Base-by-base conservation (phyloP, 176 grass and related monocot species). In the Dendrocalamus sinicus region DNA sequence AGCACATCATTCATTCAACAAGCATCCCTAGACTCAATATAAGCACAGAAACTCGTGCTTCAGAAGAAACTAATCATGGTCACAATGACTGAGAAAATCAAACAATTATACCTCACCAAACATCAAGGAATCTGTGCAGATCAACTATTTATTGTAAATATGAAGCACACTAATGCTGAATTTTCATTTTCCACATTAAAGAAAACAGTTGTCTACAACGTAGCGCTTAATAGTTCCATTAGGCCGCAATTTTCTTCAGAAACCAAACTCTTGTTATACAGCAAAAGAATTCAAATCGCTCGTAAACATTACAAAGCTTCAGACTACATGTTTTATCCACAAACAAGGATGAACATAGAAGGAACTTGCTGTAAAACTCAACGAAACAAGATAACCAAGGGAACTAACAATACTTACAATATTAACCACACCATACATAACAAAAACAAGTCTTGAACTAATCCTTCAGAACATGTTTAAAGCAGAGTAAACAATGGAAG, bases 401-500 rank as follows among this genome's bases (percentile, higher is more conserved):
- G 37, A 54, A 43, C 28, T 53, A 24, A 72, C 1, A 54, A 19
- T 13, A n/a, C 22, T 50, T 12, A 75, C 30, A 23, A 67, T 43
- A 75, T 23, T 70, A n/a, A 67, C 48, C 10, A 69, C 22, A 17
- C 10, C 70, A 62, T 67, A 46, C 23, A 73, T 0, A 61, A 26
- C 14, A 71, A 24, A 37, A 75, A 14, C 2, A 70, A 40, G 45
- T 24, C 20, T 9, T 35, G 44, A 63, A 45, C 19, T 9, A 65
- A 73, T 17, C 58, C 59, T 47, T 10, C 13, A 68, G 46, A 48
- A 22, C 62, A 85, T 41, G 8, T 40, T 58, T 14, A 63, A 67
- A 43, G 12, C 50, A 81, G 19, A 81, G 54, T 23, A 54, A 81
- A 37, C 35, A 73, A 17, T 28, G 50, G 24, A 78, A 86, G 37